Percentiles rank a stretch among this genome's conserved stretches.
These are phyloP conservation scores for Canavalia ensiformis DNA, from an alignment of 306 rosid species.

Conservation along the genomic window DNA sequence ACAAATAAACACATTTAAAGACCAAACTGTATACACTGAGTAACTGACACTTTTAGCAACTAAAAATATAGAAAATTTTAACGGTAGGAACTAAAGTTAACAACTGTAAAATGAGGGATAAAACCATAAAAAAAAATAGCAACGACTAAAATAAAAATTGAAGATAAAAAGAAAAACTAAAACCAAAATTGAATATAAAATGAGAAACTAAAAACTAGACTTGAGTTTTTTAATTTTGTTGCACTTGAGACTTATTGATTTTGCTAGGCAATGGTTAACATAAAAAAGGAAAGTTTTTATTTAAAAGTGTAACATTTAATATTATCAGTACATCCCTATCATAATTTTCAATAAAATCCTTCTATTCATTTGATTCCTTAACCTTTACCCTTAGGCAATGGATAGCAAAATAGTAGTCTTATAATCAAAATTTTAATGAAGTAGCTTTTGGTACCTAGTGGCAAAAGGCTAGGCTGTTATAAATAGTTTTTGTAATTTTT, in stretches of 20 bases:
- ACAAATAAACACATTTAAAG: no score
- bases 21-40: no score
- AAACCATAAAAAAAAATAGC: no score
- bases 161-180: no score
- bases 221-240: neutral
- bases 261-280: constrained; percentile 2
- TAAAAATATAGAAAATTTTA: no score
- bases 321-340: neutral
- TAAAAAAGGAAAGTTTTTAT: neutral
- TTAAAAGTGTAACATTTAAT: neutral
- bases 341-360: neutral
- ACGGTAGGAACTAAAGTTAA: no score
- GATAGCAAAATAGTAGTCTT: neutral
- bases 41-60: no score
- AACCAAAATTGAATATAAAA: no score
- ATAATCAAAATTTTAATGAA: constrained; percentile 24
- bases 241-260: neutral
- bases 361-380: neutral
- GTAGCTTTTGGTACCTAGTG: neutral
- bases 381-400: neutral
- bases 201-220: no score
- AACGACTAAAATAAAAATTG: no score
- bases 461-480: neutral
- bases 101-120: no score
- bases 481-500: neutral